Percentiles rank a stretch among this genome's conserved stretches.
Evolutionary conservation across 805 yeast genomes (phyloP).

Genomic region (Saccharomyces mikatae): DNA sequence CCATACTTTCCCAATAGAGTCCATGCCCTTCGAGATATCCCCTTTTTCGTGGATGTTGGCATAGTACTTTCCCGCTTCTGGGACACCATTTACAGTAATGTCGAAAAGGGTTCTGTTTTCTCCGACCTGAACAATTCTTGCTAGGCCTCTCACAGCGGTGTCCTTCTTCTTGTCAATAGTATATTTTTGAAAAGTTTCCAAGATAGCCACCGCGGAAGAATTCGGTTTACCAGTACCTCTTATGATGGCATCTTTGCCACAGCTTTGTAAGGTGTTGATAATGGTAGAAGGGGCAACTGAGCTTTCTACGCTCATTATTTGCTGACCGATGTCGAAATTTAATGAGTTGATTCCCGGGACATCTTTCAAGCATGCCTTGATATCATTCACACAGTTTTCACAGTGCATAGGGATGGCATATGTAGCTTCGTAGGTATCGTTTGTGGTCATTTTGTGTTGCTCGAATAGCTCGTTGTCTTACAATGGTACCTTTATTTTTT

Average conservation of each 20-base stretch:
- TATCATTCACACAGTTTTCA: constrained; percentile 56
- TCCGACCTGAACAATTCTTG: constrained; percentile 67
- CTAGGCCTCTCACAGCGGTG: constrained; percentile 65
- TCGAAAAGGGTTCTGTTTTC: constrained; percentile 56
- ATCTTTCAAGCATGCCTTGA: constrained; percentile 43
- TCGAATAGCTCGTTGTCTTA: background rate
- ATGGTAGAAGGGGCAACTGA: constrained; percentile 67
- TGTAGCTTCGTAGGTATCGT: constrained; percentile 55
- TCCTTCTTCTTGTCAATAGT: constrained; percentile 27
- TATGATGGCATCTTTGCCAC: constrained; percentile 84
- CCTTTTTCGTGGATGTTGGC: constrained; percentile 68
- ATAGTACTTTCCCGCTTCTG: constrained; percentile 51
- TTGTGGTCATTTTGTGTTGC: background rate
- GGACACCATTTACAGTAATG: constrained; percentile 65
- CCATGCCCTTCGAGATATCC: constrained; percentile 65
- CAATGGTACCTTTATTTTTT: background rate
- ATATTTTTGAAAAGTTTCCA: constrained; percentile 56
- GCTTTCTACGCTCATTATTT: constrained; percentile 64
- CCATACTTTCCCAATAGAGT: constrained; percentile 51
- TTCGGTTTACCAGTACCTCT: constrained; percentile 85
- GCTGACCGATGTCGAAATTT: constrained; percentile 49
- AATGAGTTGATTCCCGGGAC: constrained; percentile 45
- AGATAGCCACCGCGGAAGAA: constrained; percentile 83
- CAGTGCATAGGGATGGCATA: constrained; percentile 86
- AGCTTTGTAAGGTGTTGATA: constrained; percentile 55